Evolutionary conservation across 805 yeast genomes (phyloP).

Genomic region (Blastobotrys attinorum): DNA sequence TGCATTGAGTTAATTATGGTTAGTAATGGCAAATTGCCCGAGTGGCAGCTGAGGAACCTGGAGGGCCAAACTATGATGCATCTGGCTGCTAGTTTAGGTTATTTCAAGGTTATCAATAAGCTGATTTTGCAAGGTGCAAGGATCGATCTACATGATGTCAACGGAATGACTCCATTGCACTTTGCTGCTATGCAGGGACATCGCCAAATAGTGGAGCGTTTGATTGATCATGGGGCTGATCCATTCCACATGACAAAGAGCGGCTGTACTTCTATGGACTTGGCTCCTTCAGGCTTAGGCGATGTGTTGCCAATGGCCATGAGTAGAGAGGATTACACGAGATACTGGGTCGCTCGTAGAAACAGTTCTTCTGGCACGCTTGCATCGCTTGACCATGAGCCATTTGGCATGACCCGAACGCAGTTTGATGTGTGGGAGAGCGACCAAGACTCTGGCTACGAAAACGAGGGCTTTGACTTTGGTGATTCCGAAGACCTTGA

Average conservation of each 20-base stretch:
- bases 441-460: constrained; percentile 20
- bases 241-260: constrained; percentile 43
- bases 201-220: constrained; percentile 52
- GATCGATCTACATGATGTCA: constrained; percentile 60
- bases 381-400: constrained; percentile 24
- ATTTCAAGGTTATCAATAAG: constrained; percentile 50
- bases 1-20: constrained; percentile 24
- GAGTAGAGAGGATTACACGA: constrained; percentile 12
- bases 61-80: constrained; percentile 90
- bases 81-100: constrained; percentile 74
- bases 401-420: constrained; percentile 19
- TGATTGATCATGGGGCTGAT: constrained; percentile 60
- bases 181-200: constrained; percentile 77
- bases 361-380: constrained; percentile 18
- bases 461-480: constrained; percentile 8
- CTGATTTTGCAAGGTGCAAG: constrained; percentile 57
- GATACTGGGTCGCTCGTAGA: constrained; percentile 7
- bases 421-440: constrained; percentile 5
- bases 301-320: constrained; percentile 22
- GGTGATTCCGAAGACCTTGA: background rate
- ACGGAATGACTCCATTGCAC: constrained; percentile 84
- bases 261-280: constrained; percentile 33
- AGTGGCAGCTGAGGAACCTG: constrained; percentile 36
- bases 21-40: constrained; percentile 59
- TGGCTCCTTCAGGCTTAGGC: constrained; percentile 19